Conservation (phyloP, 805 yeast species). For the Ogataea pilisensis region DNA sequence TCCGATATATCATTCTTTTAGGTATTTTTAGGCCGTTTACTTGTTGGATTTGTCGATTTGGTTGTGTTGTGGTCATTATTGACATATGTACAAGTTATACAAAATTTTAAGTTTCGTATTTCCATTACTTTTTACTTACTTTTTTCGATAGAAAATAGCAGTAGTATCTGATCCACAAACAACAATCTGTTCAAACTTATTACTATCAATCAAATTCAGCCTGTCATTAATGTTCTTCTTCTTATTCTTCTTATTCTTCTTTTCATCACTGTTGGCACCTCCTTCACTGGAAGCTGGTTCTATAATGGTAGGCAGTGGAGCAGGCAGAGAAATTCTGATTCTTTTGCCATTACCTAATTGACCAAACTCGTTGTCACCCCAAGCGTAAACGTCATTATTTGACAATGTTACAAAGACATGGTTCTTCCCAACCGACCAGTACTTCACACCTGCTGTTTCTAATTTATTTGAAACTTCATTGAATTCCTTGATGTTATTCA, state of each 20-base stretch:
- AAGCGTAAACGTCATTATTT: slow-evolving; percentile 62
- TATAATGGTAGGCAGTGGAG: slow-evolving; percentile 47
- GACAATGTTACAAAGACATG: slow-evolving; percentile 59
- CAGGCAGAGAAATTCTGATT: slow-evolving; percentile 53
- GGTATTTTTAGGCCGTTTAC: too few species aligned
- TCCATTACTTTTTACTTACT: too few species aligned
- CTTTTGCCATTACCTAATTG: slow-evolving; percentile 83
- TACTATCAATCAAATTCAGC: slow-evolving; percentile 37
- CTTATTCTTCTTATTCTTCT: slow-evolving; percentile 16
- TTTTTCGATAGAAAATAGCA: slow-evolving; percentile 54
- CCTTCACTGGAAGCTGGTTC: slow-evolving; percentile 46
- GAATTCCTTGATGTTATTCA: slow-evolving; percentile 48
- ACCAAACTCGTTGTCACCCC: slow-evolving; percentile 84
- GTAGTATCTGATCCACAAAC: slow-evolving; percentile 60
- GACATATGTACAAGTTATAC: too few species aligned
- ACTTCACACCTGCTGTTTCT: slow-evolving; percentile 43
- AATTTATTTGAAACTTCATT: slow-evolving; percentile 41
- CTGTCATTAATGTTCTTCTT: slow-evolving; percentile 36
- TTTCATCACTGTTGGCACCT: slow-evolving; percentile 1
- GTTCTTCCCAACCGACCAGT: slow-evolving; percentile 58
- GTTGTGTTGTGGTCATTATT: too few species aligned
- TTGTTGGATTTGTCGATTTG: too few species aligned
- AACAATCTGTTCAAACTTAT: slow-evolving; percentile 47
- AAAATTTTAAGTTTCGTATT: too few species aligned
- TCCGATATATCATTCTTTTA: too few species aligned